Evolutionary conservation across 129 eudicot species (phyloP), one percentile per base, ranked within the genome.

Genomic region (Flaveria trinervia): DNA sequence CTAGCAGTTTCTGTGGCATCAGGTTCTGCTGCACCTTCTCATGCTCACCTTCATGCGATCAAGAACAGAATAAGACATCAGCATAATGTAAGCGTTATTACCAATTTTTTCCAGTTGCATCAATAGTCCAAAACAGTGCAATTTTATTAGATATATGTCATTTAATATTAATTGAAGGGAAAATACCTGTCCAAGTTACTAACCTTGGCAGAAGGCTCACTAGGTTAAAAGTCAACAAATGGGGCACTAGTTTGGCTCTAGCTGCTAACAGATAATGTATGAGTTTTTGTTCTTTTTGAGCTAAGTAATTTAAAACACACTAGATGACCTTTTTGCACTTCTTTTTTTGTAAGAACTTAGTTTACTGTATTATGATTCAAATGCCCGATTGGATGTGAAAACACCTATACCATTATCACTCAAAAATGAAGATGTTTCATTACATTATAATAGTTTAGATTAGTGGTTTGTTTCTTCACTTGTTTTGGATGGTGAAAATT

Each of bases 1-100:
- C 82, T 94, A 16, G 93, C 98, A 36, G 98, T 90, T 74, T 89
- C 98, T 64, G 96, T 94, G 78, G 91, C 92, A 65, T 87, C 98
- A 71, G 84, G 61, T 77, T 75, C 78, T 49, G 97, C 94, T 84
- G 98, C 98, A 1, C 88, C 97, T 36, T 83, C 92, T 51, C 97
- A 78, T 81, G 96, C 98, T 76, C 98, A 94, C 79, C 90, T 94
- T 71, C 92, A 84, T 52, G 98, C 98, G 73, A 91, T 91, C 36
- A 89, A 81, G 20, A 78, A 75, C 64, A 83, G 98, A 62, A 84
- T 75, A 76, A 85, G 83, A 83, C 88, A 77, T 54, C 67, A 76
- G 23, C 85, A 70, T 76, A 78, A 65, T 49, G 83, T 77, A 77
- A 86, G 81, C 74, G 44, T 14, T 44, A 26, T 61, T 41, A 26